These are phyloP conservation scores for Talaromyces sp. DNA, from an alignment of 2,329 filamentous ascomycete genomes.

Conservation along the genomic window DNA sequence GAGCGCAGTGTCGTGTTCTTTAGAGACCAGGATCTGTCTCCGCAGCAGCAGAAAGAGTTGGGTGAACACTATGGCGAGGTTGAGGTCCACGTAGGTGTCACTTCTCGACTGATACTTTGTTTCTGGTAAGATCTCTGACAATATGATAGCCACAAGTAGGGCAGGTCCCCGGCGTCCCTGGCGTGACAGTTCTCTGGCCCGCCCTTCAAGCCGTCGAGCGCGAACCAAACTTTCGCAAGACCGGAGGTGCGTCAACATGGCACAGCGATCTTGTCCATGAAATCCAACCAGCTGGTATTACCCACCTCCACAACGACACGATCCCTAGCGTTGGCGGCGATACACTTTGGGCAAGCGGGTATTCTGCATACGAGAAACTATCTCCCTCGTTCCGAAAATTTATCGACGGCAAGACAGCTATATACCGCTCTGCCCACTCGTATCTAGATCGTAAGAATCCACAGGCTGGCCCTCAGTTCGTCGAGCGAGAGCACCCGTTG, in stretches of 20 bases:
- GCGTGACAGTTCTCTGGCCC: constrained; percentile 67
- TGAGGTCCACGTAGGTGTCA: constrained; percentile 59
- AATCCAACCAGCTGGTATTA: constrained; percentile 65
- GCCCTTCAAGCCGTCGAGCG: constrained; percentile 61
- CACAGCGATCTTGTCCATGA: constrained; percentile 70
- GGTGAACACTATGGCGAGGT: constrained; percentile 63
- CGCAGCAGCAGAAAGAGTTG: constrained; percentile 60
- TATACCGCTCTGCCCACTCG: constrained; percentile 63
- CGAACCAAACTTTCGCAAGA: constrained; percentile 59
- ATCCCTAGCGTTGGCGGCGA: constrained; percentile 64
- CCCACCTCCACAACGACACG: constrained; percentile 66
- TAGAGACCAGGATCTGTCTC: constrained; percentile 58
- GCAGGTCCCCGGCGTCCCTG: constrained; percentile 63
- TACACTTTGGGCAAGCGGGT: constrained; percentile 69
- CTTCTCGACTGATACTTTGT: neutral
- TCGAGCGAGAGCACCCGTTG: constrained; percentile 66
- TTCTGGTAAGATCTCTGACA: neutral
- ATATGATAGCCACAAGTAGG: constrained; percentile 61
- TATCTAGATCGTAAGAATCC: constrained; percentile 64
- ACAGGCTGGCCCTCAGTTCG: constrained; percentile 57
- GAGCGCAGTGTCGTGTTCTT: constrained; percentile 66
- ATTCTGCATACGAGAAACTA: constrained; percentile 69
- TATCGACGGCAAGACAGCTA: constrained; percentile 63
- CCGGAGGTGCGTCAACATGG: constrained; percentile 65
- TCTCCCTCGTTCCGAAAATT: constrained; percentile 66